These are phyloP conservation scores for Cyberlindnera amylophila DNA, from an alignment of 805 yeast genomes.

Conservation along the genomic window DNA sequence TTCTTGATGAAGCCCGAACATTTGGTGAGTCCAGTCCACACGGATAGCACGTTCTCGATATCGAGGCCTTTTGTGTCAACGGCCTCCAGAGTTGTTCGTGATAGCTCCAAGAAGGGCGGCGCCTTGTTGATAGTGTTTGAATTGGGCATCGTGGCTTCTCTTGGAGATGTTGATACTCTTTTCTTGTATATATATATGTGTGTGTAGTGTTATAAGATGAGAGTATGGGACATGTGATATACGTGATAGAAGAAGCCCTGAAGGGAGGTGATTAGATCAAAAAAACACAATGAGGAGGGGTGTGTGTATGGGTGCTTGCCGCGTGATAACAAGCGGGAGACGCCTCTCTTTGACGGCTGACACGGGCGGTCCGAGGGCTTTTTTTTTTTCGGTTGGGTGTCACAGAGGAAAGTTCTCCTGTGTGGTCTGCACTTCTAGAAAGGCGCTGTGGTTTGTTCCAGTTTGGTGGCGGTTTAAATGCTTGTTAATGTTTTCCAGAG, in stretches of 20 bases:
- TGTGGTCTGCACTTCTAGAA: too few relatives aligned
- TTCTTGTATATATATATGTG: neutral
- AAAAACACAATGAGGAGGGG: too few relatives aligned
- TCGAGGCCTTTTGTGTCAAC: slow-evolving; percentile 30
- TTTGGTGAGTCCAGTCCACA: slow-evolving; percentile 37
- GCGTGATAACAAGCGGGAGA: too few relatives aligned
- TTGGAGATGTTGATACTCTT: neutral
- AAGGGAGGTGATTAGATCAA: too few relatives aligned
- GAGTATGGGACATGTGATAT: too few relatives aligned
- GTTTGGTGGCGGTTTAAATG: neutral
- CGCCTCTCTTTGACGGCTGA: too few relatives aligned
- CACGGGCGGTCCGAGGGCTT: too few relatives aligned
- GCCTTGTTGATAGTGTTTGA: slow-evolving; percentile 24
- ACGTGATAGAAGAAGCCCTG: too few relatives aligned
- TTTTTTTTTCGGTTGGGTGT: too few relatives aligned
- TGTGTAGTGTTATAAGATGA: neutral
- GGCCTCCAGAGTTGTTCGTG: slow-evolving; percentile 24
- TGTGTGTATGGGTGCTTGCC: too few relatives aligned
- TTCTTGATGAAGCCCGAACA: slow-evolving; percentile 29
- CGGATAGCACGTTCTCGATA: slow-evolving; percentile 36
- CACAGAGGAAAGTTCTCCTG: too few relatives aligned
- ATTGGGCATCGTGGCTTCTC: slow-evolving; percentile 9
- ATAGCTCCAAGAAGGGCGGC: slow-evolving; percentile 29
- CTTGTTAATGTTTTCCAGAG: neutral
- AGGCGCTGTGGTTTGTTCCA: too few relatives aligned